Percentiles rank a stretch among this genome's conserved stretches.
phyloP scores from a whole-genome alignment of 148 eudicot genomes.

The Fagopyrum homotropicum region DNA sequence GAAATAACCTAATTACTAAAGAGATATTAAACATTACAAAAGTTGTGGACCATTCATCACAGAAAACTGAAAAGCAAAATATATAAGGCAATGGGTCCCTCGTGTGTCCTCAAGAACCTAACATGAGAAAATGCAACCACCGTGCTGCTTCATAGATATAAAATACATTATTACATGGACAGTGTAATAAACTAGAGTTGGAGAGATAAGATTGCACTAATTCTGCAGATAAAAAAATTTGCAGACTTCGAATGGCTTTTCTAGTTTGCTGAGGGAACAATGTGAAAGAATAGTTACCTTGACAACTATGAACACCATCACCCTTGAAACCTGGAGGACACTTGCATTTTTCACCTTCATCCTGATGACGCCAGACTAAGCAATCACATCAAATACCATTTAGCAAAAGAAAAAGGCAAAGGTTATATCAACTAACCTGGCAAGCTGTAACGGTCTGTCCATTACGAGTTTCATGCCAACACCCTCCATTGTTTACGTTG shows the following conservation, averaged over 20 bases:
- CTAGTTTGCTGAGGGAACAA: not conserved
- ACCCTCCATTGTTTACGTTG: slow-evolving; percentile 82
- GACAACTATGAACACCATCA: slow-evolving; percentile 72
- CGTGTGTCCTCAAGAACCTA: too few species aligned
- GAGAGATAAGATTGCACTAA: not conserved
- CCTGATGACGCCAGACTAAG: slow-evolving; percentile 34
- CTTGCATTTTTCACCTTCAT: slow-evolving; percentile 58
- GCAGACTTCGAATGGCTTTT: not conserved
- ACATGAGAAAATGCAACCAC: too few species aligned
- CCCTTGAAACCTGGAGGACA: slow-evolving; percentile 93
- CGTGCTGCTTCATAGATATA: too few species aligned
- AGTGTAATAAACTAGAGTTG: not conserved
- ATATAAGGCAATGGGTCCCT: too few species aligned
- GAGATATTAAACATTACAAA: too few species aligned
- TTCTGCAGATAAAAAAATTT: not conserved
- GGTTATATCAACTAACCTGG: slow-evolving; percentile 36
- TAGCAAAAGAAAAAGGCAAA: not conserved
- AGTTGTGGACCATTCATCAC: too few species aligned
- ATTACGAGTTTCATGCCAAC: slow-evolving; percentile 81
- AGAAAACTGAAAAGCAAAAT: too few species aligned
- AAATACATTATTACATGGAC: not conserved
- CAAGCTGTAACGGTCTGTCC: slow-evolving; percentile 81
- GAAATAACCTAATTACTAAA: too few species aligned
- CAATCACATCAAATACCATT: slow-evolving; percentile 4
- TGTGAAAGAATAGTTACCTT: slow-evolving; percentile 39